phyloP scores from a whole-genome alignment of 257 asterid genomes.

The Solanum gandarillasii region DNA sequence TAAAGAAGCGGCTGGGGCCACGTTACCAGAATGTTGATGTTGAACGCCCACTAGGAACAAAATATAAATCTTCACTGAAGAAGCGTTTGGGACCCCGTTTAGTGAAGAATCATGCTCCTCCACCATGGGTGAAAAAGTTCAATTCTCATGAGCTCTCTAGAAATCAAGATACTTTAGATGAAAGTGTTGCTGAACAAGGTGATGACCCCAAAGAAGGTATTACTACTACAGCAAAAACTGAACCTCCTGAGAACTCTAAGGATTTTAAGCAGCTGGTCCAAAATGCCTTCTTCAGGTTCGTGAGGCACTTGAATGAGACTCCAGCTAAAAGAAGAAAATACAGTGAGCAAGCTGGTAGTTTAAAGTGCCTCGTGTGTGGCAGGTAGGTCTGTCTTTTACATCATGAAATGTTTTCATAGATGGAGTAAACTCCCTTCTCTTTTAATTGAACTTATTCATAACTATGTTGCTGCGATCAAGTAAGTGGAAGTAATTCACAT shows the following conservation, averaged over 20 bases:
- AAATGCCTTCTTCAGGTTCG: slow-evolving; percentile 48
- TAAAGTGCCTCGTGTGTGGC: slow-evolving; percentile 68
- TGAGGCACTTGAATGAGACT: slow-evolving; percentile 51
- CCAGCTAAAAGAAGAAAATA: slow-evolving; percentile 34
- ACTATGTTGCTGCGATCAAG: slow-evolving; percentile 1
- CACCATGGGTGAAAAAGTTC: slow-evolving; percentile 41
- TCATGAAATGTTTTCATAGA: slow-evolving; percentile 24
- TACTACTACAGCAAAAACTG: slow-evolving; percentile 22
- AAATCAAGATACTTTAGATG: slow-evolving; percentile 18
- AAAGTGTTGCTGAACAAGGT: slow-evolving; percentile 19
- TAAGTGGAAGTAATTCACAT: slow-evolving; percentile 12
- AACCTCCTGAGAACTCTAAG: slow-evolving; percentile 56
- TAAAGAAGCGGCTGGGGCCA: slow-evolving; percentile 59
- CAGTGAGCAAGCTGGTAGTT: slow-evolving; percentile 41
- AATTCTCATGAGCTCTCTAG: slow-evolving; percentile 7
- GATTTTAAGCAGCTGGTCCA: slow-evolving; percentile 64
- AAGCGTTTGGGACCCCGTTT: slow-evolving; percentile 44
- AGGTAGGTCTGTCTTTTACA: slow-evolving; percentile 69
- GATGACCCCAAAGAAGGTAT: slow-evolving; percentile 21
- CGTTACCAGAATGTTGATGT: slow-evolving; percentile 32
- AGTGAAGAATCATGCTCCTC: slow-evolving; percentile 18
- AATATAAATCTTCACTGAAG: slow-evolving; percentile 34
- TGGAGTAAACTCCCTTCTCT: slow-evolving; percentile 16
- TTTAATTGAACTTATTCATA: slow-evolving; percentile 16
- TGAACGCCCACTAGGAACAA: slow-evolving; percentile 27